phyloP scores from a whole-genome alignment of 2,329 filamentous ascomycete genomes.

The Emericellopsis atlantica region DNA sequence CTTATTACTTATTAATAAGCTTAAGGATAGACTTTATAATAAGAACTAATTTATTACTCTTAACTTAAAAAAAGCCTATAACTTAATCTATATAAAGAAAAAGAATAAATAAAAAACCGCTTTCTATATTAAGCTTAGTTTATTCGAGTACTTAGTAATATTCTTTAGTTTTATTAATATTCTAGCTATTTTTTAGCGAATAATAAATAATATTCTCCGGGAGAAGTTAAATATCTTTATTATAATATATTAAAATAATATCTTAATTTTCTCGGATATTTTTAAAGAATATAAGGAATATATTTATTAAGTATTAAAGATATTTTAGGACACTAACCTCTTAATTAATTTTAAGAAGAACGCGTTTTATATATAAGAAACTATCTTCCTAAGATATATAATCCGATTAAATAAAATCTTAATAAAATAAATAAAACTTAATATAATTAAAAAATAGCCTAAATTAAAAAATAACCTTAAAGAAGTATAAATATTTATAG shows the following conservation, averaged over 20 bases:
- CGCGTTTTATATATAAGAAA: background rate
- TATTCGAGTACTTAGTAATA: slow-evolving; percentile 7
- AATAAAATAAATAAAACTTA: no score
- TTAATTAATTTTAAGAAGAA: background rate
- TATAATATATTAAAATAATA: background rate
- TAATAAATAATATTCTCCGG: slow-evolving; percentile 3
- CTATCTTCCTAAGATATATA: no score
- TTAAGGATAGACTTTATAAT: no score
- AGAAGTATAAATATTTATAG: no score
- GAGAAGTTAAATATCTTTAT: slow-evolving; percentile 1
- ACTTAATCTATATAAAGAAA: background rate
- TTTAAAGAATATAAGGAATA: slow-evolving; percentile 1
- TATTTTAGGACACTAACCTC: background rate
- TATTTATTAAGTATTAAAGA: slow-evolving; percentile 1
- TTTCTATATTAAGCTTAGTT: no score
- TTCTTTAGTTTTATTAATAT: slow-evolving; percentile 7
- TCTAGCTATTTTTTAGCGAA: slow-evolving; percentile 6
- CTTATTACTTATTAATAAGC: background rate
- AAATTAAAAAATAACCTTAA: no score
- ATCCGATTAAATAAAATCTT: no score
- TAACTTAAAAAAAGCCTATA: no score
- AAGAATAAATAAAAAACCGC: no score
- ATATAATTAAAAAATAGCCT: no score
- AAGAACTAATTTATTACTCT: no score
- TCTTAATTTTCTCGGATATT: background rate